Base-by-base conservation (phyloP, 73 alveolate species). In the Blepharisma stoltei region DNA sequence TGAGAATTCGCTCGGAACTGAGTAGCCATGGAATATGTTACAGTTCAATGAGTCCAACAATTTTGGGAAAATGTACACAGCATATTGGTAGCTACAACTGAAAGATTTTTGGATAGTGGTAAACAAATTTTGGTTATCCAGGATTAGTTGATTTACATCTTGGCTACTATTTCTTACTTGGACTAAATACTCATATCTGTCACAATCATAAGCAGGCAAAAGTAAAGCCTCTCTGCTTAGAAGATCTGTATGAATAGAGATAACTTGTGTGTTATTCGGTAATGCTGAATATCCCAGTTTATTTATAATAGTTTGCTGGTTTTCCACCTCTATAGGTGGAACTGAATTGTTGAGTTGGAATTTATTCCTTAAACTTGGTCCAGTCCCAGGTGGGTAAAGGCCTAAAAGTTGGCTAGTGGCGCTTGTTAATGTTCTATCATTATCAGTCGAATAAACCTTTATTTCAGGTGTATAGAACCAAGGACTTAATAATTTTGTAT, bases 321-420 rank as follows among this genome's bases (percentile, higher is more conserved):
- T 46, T 38, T n/a, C n/a, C 14, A 44, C 20, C 1, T 11, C 38
- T 1, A 44, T n/a, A 18, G 79, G 79, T 14, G 79, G 79, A 46
- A 69, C 79, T 69, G 79, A 11, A 18, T 69, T 69, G 71, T 37
- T 14, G 71, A 14, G 41, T 43, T 14, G 11, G 4, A 14, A 7
- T n/a, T 18, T 8, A 46, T n/a, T 37, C 14, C 32, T 9, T 69
- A 69, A n/a, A 1, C 1, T 14, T 18, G 79, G 79, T 14, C 79
- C 79, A n/a, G 60, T 43, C 23, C 47, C 55, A 54, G 67, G 89
- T 49, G 98, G 98, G 67, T 83, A 92, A 21, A 86, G 55, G 0
- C 98, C 98, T 53, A 71, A 83, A 48, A 89, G 73, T 80, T 92
- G 93, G 9, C 93, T 71, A 25, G 84, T 80, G 9, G 84, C 88